Evolutionary conservation across 345 rosid species (phyloP).

Genomic region (Euphorbia peplus): DNA sequence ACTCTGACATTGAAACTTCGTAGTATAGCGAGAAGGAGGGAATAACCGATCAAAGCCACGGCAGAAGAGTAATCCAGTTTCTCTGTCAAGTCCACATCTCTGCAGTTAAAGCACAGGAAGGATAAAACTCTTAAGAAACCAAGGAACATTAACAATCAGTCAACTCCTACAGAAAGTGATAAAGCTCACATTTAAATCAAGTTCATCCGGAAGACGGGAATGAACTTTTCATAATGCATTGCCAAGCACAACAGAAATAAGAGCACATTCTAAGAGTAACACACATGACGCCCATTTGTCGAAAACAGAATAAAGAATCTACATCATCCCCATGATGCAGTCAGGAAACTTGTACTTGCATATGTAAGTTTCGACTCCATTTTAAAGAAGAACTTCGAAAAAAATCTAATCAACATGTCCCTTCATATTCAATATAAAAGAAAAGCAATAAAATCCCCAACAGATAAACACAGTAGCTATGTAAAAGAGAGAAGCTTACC

Average conservation of each 20-base stretch:
- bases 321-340: too few species aligned
- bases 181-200: neutral
- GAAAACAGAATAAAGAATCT: too few species aligned
- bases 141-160: neutral
- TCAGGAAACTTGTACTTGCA: too few species aligned
- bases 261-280: too few species aligned
- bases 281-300: too few species aligned
- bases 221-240: neutral
- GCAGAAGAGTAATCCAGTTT: constrained; percentile 84
- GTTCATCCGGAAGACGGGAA: neutral
- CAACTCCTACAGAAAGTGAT: neutral
- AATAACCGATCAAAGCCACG: constrained; percentile 60
- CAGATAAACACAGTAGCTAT: neutral
- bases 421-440: neutral
- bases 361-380: too few species aligned
- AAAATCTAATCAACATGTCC: too few species aligned
- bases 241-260: too few species aligned
- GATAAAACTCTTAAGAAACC: neutral
- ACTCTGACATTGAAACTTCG: constrained; percentile 64
- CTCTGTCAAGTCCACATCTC: constrained; percentile 84
- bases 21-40: constrained; percentile 58
- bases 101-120: constrained; percentile 28
- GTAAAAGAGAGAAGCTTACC: constrained; percentile 38
- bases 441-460: neutral
- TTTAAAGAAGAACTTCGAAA: too few species aligned